Evolutionary conservation across 2,329 filamentous ascomycete species (phyloP), one percentile per base, ranked within the genome.

Genomic region (Fusarium sp.): DNA sequence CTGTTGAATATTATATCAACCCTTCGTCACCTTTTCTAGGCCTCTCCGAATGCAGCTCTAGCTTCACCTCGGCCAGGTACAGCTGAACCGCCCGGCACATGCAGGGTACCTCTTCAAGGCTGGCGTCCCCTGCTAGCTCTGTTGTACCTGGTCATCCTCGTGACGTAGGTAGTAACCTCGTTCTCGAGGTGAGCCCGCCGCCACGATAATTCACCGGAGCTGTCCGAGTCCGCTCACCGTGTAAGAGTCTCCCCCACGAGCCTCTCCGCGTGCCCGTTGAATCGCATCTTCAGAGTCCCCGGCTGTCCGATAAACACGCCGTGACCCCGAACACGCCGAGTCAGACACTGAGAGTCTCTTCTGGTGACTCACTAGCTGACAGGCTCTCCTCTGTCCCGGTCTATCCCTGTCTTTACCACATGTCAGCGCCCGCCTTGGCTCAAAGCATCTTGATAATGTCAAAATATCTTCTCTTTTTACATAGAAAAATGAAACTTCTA

Each of bases 171-270:
- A 52, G 47, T 31, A 33, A 47, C 40, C 38, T 47, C 38, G 57
- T 10, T 57, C 25, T 50, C 59, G 45, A 56, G 61, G 75, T 65
- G 68, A 72, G 67, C 56, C 66, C 65, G 61, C 56, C 70, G 64
- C 64, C 54, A 77, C 76, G 76, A 78, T 76, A 78, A 78, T 78
- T 72, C 68, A 69, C 68, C 76, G 76, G 76, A 77, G 36, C 65
- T 58, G 54, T 35, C 64, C 42, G 47, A 18, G 33, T 54, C 66
- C 50, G 38, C 64, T 71, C 63, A 64, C 59, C 65, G 72, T 61
- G 31, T n/a, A 33, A 31, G 27, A 22, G 35, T 20, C 40, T 25
- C 45, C n/a, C 22, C 56, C 68, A 68, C 69, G 65, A 70, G 69
- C 73, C 63, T 60, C 65, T 71, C 76, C 75, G 65, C 63, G 42